A percentile compares a stretch with the other conserved stretches of the same genome.
Evolutionary conservation across 352 stramenopile genomes (phyloP).

Genomic region (Pythium rhizo-oryzae): DNA sequence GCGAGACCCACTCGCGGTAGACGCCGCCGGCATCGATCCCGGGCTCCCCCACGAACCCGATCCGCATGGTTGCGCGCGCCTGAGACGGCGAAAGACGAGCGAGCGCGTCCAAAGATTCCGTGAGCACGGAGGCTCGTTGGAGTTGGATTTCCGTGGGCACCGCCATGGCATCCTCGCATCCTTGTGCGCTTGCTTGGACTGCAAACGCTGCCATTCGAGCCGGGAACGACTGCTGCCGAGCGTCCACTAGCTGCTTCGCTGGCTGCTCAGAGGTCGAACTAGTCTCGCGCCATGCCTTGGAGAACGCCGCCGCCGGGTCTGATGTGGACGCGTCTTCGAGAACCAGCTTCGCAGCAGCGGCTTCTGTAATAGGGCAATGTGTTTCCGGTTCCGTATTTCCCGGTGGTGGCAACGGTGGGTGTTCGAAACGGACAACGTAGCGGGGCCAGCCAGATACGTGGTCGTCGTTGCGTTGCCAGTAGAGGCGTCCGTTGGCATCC

Average conservation of each 20-base stretch:
- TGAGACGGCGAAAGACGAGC: not conserved
- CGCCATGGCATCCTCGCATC: not conserved
- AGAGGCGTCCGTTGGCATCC: not conserved
- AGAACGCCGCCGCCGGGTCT: not conserved
- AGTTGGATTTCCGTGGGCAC: not conserved
- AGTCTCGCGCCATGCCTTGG: not conserved
- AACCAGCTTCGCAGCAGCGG: not conserved
- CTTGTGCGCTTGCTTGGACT: not conserved
- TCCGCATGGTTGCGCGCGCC: not conserved
- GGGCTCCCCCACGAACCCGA: not conserved
- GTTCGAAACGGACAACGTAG: conserved; percentile 4
- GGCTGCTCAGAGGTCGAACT: not conserved
- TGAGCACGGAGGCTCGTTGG: not conserved
- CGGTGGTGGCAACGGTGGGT: too few relatives aligned
- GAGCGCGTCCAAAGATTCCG: conserved; percentile 1
- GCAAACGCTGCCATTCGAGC: not conserved
- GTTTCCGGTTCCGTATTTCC: not conserved
- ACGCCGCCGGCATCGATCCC: conserved; percentile 12
- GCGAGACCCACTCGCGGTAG: conserved; percentile 70
- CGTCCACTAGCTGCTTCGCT: not conserved
- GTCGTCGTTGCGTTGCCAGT: not conserved
- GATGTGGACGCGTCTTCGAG: not conserved
- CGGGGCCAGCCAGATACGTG: not conserved
- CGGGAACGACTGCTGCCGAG: not conserved
- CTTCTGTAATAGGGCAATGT: not conserved